Evolutionary conservation across 2,329 filamentous ascomycete species (phyloP), one percentile per base, ranked within the genome.

Genomic region (Ilyonectria mors-panacis): DNA sequence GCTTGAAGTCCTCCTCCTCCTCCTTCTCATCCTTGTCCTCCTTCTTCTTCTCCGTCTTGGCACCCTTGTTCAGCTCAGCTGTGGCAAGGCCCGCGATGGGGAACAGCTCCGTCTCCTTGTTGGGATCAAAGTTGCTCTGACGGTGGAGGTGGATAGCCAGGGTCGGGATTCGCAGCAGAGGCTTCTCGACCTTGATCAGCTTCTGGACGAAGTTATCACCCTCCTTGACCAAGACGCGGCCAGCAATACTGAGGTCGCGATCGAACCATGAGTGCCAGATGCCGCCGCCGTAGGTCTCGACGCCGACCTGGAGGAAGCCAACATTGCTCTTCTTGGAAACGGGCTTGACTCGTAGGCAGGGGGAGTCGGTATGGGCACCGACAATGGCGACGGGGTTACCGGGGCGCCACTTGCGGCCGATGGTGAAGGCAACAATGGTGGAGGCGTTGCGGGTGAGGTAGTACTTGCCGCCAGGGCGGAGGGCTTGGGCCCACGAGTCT

Each of bases 261-360:
- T 99, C 96, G 78, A 99, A 99, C 96, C 93, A 99, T 53, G 94
- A 97, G 82, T 98, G 95, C 95, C 95, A 98, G 77, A 98, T 91
- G 63, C 96, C 96, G 68, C 96, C 96, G 59, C 96, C 96, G 78
- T 99, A 99, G 2, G 94, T 95, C 85, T 99, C 96, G 58, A 98
- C 95, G 59, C 95, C 96, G 64, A 99, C 91, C 82, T 99, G 96
- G 70, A 98, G 83, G 81, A 96, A 99, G 13, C 95, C 95, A 71
- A 93, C 92, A 63, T 89, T 91, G 77, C 89, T 88, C 84, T 95
- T 96, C 83, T 95, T 97, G 78, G 94, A 97, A 47, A 97, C 92
- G 13, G 96, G 96, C 86, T 99, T 99, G 80, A 99, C 86, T 66
- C 95, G 92, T 56, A 99, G 88, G 74, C 93, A 95, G 6, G 94